Conservation (phyloP, 2,329 filamentous ascomycete species). For the Pseudogymnoascus sp. region DNA sequence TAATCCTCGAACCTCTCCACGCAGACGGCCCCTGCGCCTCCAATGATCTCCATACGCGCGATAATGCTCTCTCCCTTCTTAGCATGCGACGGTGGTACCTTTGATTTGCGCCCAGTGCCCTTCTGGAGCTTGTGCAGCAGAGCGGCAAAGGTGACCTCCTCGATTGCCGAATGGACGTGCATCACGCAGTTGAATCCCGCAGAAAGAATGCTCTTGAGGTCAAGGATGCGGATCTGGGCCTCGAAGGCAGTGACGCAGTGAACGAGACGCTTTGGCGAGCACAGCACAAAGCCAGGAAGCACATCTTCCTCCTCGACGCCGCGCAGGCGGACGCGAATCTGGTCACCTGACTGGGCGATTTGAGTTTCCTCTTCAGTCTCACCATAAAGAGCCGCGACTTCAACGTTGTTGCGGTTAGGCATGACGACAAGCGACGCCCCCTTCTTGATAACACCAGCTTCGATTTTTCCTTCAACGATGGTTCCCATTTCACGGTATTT, state of each 20-base stretch:
- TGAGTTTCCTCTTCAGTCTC: conserved; percentile 91
- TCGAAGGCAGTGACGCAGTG: conserved; percentile 88
- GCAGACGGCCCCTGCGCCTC: conserved; percentile 80
- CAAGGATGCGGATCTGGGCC: conserved; percentile 91
- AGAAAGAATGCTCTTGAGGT: conserved; percentile 87
- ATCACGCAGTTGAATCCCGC: conserved; percentile 97
- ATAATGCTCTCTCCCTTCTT: conserved; percentile 80
- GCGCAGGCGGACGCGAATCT: conserved; percentile 84
- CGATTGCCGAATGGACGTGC: conserved; percentile 94
- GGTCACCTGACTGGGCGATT: conserved; percentile 83
- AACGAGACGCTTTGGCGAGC: conserved; percentile 87
- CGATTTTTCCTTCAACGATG: conserved; percentile 95
- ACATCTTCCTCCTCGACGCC: conserved; percentile 98
- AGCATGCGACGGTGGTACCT: conserved; percentile 85
- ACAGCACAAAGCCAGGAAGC: conserved; percentile 89
- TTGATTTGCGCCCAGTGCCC: conserved; percentile 88
- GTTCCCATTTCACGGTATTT: conserved; percentile 98
- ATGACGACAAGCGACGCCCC: conserved; percentile 82
- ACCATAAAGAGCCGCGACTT: conserved; percentile 80
- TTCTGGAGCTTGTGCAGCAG: conserved; percentile 94
- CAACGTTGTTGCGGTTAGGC: conserved; percentile 80
- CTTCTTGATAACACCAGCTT: conserved; percentile 91
- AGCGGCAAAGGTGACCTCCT: conserved; percentile 87
- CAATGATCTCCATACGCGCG: conserved; percentile 79
- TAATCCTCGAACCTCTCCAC: conserved; percentile 95